Evolutionary conservation across 371 early-diverging fungal genomes (phyloP), one percentile per base, ranked within the genome.

Genomic region (Zychaea mexicana): DNA sequence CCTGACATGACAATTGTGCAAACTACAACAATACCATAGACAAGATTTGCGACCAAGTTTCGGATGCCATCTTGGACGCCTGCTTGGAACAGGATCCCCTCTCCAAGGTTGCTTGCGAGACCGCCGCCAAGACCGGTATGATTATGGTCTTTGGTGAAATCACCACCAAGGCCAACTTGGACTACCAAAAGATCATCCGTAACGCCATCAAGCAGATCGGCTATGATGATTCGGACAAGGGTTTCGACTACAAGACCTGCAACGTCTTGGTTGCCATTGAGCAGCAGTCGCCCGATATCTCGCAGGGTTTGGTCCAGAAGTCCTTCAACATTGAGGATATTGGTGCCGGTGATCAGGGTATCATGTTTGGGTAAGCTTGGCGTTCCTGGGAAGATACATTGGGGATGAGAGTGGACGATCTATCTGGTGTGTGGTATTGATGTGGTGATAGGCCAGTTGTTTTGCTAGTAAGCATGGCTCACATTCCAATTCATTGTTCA

Each of bases 81-180:
- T 98, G 98, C 87, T 89, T 96, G 70, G 88, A 83, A 65, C 91
- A 92, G 79, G 99, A 99, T 85, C 92, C 92, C 57, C 86, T 95
- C 84, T 96, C 98, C 83, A 96, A 97, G 89, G 99, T 99, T 76
- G 99, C 99, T 70, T 96, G 98, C 79, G 99, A 99, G 86, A 97
- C 98, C 60, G 98, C 98, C 61, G 90, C 98, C 86, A 99, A 98
- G 91, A 97, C 98, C 66, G 98, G 98, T 79, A 95, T 99, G 96
- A 92, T 99, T 85, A 96, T 99, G 96, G 96, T 99, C 46, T 95
- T 98, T 75, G 99, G 99, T 81, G 99, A 99, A 87, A 98, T 99
- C 86, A 95, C 97, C 76, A 98, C 98, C 88, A 94, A 93, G 87
- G 98, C 98, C 68, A 78, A 76, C 64, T 83, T 98, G 59, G 98